Evolutionary conservation across 805 yeast genomes (phyloP), one percentile per base, ranked within the genome.

Genomic region (Ogataea paradorogensis): DNA sequence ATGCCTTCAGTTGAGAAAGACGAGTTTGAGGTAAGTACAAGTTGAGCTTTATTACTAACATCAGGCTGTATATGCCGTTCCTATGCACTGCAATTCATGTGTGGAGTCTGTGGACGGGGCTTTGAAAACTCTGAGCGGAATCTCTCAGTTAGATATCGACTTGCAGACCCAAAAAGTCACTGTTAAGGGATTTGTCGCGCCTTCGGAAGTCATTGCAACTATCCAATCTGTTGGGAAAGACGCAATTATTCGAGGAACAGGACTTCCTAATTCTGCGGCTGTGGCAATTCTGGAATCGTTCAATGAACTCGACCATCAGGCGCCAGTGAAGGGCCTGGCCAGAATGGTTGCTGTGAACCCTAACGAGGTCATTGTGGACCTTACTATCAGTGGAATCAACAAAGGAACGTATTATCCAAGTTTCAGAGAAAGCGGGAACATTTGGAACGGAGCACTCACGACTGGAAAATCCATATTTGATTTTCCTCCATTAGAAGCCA

Each of bases 231-330:
- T 82, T 3, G 96, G 97, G 1, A 76, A 80, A 48, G 97, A 91
- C 56, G 96, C 96, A 3, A 86, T 91, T 48, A 83, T 91, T 16
- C 71, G 98, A 44, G 98, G 98, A 6, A 79, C 96, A 0, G 97
- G 97, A 3, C 73, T 69, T 42, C 82, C 95, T 13, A 82, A 90
- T 59, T 74, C 85, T 14, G 95, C 97, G 0, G 96, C 96, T 0
- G 98, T 90, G 23, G 80, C 93, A 49, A 90, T 90, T 33, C 63
- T 90, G 41, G 98, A 91, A 58, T 73, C 84, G 14, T 84, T 82
- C 52, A 76, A 69, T 35, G 64, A 66, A 2, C 64, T 63, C 20
- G 76, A 73, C 47, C 43, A 47, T 13, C 58, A 58, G 10, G 68
- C 70, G 27, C 85, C 90, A 0, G 95, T 91, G 16, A 80, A 84